Percentiles rank a stretch among this genome's conserved stretches.
These are phyloP conservation scores for Aeschynomene evenia DNA, from an alignment of 306 rosid species.

Conservation along the genomic window DNA sequence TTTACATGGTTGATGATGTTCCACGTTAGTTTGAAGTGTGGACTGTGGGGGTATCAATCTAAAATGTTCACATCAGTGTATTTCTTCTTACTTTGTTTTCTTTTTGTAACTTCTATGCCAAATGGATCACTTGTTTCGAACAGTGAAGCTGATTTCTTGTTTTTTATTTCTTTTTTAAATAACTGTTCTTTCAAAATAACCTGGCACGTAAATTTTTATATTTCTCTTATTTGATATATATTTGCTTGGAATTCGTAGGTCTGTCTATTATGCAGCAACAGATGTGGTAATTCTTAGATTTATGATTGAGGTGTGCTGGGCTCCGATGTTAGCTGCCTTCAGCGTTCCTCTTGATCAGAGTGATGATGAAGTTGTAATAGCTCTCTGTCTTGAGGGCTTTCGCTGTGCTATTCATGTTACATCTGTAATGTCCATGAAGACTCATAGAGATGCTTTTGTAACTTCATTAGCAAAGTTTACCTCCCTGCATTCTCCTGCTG, in stretches of 20 bases:
- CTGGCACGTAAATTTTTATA: not conserved
- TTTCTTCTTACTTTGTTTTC: not conserved
- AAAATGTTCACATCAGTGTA: conserved; percentile 10
- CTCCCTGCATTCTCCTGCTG: conserved; percentile 92
- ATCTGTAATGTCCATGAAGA: conserved; percentile 96
- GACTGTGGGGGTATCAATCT: not conserved
- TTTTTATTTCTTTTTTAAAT: not conserved
- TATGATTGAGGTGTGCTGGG: conserved; percentile 99
- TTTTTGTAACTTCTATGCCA: conserved; percentile 16
- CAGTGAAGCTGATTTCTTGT: conserved; percentile 14
- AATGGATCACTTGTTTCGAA: conserved; percentile 2
- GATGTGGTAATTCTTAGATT: conserved; percentile 92
- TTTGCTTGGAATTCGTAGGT: conserved; percentile 61
- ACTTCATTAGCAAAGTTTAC: conserved; percentile 96
- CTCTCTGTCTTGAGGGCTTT: conserved; percentile 86
- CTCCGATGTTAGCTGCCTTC: conserved; percentile 99
- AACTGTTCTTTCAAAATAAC: conserved; percentile 8
- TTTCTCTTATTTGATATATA: not conserved
- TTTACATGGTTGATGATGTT: not conserved
- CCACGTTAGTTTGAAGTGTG: conserved; percentile 12
- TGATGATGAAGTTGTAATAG: conserved; percentile 80
- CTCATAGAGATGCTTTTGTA: conserved; percentile 94
- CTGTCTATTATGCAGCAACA: conserved; percentile 97
- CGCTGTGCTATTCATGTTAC: conserved; percentile 86
- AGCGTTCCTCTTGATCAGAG: conserved; percentile 96